Base-by-base conservation (phyloP, 257 asterid genomes). In the Solanum corneliomulleri region DNA sequence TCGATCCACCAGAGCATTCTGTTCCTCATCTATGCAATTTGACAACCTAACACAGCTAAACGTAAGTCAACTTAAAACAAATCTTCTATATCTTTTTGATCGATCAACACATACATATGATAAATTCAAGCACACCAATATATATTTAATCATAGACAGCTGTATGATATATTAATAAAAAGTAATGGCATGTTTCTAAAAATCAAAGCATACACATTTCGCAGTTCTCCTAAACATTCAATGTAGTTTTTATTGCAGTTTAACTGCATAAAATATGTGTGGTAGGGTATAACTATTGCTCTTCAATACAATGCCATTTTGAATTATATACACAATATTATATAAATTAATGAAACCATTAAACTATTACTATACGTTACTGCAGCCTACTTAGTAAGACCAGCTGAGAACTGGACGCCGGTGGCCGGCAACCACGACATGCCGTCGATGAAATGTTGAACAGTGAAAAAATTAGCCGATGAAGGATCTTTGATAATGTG, bases 341-440 rank as follows among this genome's bases (percentile, higher is more conserved):
- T 75, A 74, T 39, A 74, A 20, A 1, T 2, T n/a, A 11, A 62
- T 62, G 33, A 62, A 80, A 47, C 44, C 9, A 80, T 27, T 45
- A 9, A 25, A 33, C 42, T 10, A 18, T 47, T 3, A 9, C 29
- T 23, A 62, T n/a, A 2, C 29, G 68, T 27, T 47, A 80, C 84
- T 45, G 39, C 25, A 11, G 23, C 68, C 42, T 80, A 80, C 88
- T 92, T 91, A 0, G 89, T 87, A 20, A 96, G 91, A 15, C 98
- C 99, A 84, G 93, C 89, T 0, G 93, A 85, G 91, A 97, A 97
- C 92, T 85, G 93, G 18, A 97, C 74, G 0, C 98, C 98, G 35
- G 99, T 97, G 31, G 92, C 91, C 3, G 99, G 99, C 89, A 97
- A 87, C 99, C 99, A 97, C 11, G 99, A 91, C 84, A 90, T 88